Evolutionary conservation across 2,329 filamentous ascomycete species (phyloP), one percentile per base, ranked within the genome.

Genomic region (Claviceps sp.): DNA sequence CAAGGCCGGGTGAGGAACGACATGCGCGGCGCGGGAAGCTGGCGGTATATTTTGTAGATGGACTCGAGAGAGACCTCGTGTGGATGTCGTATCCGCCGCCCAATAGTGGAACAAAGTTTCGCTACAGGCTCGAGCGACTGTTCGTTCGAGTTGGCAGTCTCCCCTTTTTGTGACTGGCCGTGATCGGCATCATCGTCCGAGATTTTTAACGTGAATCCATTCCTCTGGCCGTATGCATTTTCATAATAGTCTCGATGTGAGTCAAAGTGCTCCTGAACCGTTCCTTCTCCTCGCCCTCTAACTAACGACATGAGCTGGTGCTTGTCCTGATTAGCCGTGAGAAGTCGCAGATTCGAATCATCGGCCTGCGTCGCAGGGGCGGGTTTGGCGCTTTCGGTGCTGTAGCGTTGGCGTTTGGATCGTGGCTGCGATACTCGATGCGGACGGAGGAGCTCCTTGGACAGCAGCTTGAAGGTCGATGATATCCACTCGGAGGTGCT

Each of bases 221-320:
- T 70, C 1, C 75, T 63, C 7, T 67, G 67, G 8, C 78, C 78
- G 58, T 79, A 81, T 14, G 74, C 71, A 36, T 74, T 70, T 48
- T 74, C 67, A 55, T 75, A 79, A 0, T 77, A 78, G 54, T 81
- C 76, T 24, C 68, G 69, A 47, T 78, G 61, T 45, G 72, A 71
- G 37, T 74, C 65, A 43, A 81, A 65, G 54, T 80, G 72, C 30
- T 81, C 76, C 14, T 80, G 72, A 11, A 76, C 73, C 5, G 69
- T 69, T 18, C 67, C 67, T 47, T 70, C 70, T 44, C 70, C 68
- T 43, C 74, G 74, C 20, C 73, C 69, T 43, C 74, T 72, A 45
- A 84, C 72, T 47, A 81, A 66, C 0, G 67, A 69, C 53, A 82
- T 67, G 30, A 83, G 70, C 48, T 78, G 70, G 24, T 74, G 60